Evolutionary conservation across 306 rosid genomes (phyloP), one percentile per base, ranked within the genome.

Genomic region (Bauhinia variegata): DNA sequence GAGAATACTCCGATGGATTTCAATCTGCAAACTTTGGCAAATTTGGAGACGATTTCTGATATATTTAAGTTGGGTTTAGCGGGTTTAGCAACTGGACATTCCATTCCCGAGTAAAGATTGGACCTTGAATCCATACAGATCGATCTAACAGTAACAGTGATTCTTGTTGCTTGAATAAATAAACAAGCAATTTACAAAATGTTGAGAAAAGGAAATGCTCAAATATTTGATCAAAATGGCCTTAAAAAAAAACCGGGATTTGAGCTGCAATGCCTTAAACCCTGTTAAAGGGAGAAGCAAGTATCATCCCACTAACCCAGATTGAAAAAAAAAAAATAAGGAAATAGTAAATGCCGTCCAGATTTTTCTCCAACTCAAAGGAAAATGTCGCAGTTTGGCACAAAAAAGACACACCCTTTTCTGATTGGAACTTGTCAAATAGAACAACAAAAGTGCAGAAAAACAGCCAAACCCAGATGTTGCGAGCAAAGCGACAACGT

Each of bases 1-100:
- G 82, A 72, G 62, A 81, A 77, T 8, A 89, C 95, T 42, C 96
- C 96, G 79, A 87, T 83, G 76, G 96, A 89, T 70, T 81, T 89
- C 63, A 87, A 58, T 56, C 81, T 87, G 62, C 93, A 89, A 69
- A 81, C 87, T 69, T 81, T 87, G 19, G 91, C 87, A 38, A 87
- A 85, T 79, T 81, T 89, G 61, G 75, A 83, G 49, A 85, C 89
- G 41, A 85, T 80, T 73, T 89, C 93, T 36, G 96, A 83, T 42
- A 89, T 80, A 64, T 77, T 89, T 61, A 93, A 80, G 79, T 77
- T 78, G 80, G 87, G 67, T 68, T 80, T 89, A 36, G 71, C 52
- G 63, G 87, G 87, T 71, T 80, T 84, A 64, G 75, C 39, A 70
- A 56, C 62, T 62, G 75, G 60, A 53, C 70, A 31, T 32, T 85